Evolutionary conservation across 305 asterid genomes (phyloP).

Genomic region (Solanum aculeatissimum): DNA sequence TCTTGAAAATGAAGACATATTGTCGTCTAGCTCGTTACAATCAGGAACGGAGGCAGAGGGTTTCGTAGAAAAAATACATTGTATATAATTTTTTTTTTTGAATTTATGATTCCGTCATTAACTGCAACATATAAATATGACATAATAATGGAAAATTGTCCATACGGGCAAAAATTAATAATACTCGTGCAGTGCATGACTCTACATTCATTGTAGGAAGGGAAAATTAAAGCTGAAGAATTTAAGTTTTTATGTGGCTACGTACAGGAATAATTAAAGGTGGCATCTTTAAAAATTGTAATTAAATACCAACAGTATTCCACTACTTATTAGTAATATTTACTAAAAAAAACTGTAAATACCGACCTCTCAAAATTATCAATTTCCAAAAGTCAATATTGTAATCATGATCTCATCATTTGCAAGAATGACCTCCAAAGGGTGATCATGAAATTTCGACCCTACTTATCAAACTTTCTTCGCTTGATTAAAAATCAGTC

Average conservation of each 20-base stretch:
- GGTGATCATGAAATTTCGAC: not conserved
- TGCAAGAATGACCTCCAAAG: not conserved
- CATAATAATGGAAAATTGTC: not conserved
- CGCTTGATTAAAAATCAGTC: not conserved
- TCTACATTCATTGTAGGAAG: not conserved
- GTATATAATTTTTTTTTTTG: not conserved
- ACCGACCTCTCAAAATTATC: too few relatives aligned
- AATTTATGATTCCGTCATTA: not conserved
- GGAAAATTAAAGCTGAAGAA: not conserved
- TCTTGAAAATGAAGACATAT: not conserved
- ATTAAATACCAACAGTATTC: too few relatives aligned
- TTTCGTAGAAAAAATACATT: not conserved
- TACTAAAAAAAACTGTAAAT: too few relatives aligned
- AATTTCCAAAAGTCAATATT: too few relatives aligned
- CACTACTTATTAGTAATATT: too few relatives aligned
- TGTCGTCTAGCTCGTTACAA: not conserved
- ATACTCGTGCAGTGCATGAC: not conserved
- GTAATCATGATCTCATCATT: not conserved
- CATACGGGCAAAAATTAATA: not conserved
- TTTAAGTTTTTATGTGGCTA: not conserved
- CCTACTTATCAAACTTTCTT: not conserved
- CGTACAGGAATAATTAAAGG: not conserved
- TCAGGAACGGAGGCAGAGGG: not conserved
- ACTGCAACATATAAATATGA: not conserved
- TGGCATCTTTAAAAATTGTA: too few relatives aligned